These are phyloP conservation scores for Pyrrhoderma lamaoense DNA, from an alignment of 1,284 basidiomycete genomes.

Conservation along the genomic window DNA sequence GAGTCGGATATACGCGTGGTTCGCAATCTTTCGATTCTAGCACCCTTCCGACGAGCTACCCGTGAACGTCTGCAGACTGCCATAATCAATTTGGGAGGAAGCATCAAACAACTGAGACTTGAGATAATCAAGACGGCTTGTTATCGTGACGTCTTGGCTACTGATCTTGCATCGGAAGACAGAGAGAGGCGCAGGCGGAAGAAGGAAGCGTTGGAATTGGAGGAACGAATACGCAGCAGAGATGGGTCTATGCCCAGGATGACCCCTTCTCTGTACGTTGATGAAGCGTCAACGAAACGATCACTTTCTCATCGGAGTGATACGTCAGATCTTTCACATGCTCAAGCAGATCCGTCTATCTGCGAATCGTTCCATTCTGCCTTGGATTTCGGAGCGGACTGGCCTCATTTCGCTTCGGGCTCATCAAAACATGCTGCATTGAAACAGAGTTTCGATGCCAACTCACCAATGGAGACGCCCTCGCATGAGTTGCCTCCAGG, in stretches of 20 bases:
- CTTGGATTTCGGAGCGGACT: conserved; percentile 46
- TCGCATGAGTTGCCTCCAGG: conserved; percentile 1
- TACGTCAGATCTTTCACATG: conserved; percentile 26
- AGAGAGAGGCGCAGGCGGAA: conserved; percentile 64
- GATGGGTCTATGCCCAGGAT: conserved; percentile 31
- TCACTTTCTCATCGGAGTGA: conserved; percentile 21
- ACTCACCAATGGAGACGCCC: neutral
- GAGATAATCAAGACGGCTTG: conserved; percentile 68
- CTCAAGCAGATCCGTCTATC: conserved; percentile 39
- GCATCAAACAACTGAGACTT: conserved; percentile 62
- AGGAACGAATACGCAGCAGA: conserved; percentile 53
- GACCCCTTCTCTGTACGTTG: conserved; percentile 37
- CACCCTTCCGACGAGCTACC: conserved; percentile 81
- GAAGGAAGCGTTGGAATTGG: conserved; percentile 34
- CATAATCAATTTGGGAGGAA: conserved; percentile 59
- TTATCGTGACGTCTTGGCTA: conserved; percentile 66
- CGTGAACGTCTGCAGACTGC: conserved; percentile 64
- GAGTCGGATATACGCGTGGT: conserved; percentile 65
- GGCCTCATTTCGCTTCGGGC: conserved; percentile 32
- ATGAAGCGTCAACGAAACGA: conserved; percentile 23
- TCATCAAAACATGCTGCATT: neutral
- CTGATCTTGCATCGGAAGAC: conserved; percentile 69
- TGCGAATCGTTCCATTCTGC: conserved; percentile 61
- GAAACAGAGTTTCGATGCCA: conserved; percentile 6
- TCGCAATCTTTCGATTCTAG: conserved; percentile 78